Evolutionary conservation across 768 basidiomycete genomes (phyloP).

Genomic region (Calvatia gigantea): DNA sequence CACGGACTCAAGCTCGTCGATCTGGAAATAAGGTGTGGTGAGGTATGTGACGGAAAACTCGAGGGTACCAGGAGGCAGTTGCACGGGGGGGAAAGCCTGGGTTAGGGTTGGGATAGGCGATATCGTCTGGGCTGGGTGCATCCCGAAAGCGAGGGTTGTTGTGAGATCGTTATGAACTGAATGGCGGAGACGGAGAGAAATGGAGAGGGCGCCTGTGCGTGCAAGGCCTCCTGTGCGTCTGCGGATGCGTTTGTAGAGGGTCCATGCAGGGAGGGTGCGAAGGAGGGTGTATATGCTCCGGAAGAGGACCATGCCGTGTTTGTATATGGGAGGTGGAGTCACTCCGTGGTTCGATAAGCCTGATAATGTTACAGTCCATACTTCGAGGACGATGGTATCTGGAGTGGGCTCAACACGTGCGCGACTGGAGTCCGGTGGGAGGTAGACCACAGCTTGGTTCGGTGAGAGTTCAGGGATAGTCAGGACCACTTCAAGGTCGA

Average conservation of each 20-base stretch:
- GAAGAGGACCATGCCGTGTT: conserved; percentile 80
- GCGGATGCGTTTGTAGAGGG: conserved; percentile 59
- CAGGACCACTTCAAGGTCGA: conserved; percentile 46
- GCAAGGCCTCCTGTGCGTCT: conserved; percentile 31
- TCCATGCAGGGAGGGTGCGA: conserved; percentile 75
- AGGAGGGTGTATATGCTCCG: conserved; percentile 72
- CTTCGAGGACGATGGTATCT: conserved; percentile 39
- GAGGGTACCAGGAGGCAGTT: conserved; percentile 65
- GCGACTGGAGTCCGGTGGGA: conserved; percentile 54
- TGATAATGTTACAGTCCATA: conserved; percentile 11
- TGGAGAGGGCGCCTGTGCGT: conserved; percentile 37
- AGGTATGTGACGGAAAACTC: conserved; percentile 64
- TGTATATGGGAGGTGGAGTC: conserved; percentile 54
- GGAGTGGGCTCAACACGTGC: conserved; percentile 69
- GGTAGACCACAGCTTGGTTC: conserved; percentile 73
- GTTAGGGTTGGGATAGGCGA: conserved; percentile 42
- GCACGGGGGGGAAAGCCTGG: conserved; percentile 62
- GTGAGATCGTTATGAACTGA: conserved; percentile 16
- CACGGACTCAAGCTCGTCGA: conserved; percentile 75
- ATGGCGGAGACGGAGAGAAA: conserved; percentile 24
- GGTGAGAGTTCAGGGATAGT: conserved; percentile 63
- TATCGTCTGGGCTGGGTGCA: conserved; percentile 16
- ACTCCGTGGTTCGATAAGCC: not conserved
- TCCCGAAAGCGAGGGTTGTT: conserved; percentile 29
- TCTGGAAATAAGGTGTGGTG: conserved; percentile 60